Conservation (phyloP, 2,329 filamentous ascomycete species). For the Didymella segeticola region DNA sequence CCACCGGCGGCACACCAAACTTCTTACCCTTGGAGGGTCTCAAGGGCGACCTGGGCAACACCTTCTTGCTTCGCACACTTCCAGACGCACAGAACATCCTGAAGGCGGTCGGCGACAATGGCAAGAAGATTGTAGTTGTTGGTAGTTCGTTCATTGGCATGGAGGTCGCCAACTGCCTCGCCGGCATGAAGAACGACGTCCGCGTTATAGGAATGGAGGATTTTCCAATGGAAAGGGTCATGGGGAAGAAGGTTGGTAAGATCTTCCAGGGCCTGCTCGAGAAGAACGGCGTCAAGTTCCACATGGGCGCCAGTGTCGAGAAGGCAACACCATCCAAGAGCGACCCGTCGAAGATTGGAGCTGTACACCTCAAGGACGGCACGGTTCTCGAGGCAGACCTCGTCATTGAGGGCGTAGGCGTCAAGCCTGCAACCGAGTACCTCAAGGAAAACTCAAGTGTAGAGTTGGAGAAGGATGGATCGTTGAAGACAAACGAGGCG, state of each 20-base stretch:
- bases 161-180: constrained; percentile 86
- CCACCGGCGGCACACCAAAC: constrained; percentile 82
- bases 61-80: constrained; percentile 83
- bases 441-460: constrained; percentile 75
- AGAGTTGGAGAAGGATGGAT: constrained; percentile 82
- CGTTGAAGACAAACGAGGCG: constrained; percentile 77
- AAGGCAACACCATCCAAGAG: constrained; percentile 76
- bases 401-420: constrained; percentile 89
- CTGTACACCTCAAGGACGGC: constrained; percentile 84
- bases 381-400: constrained; percentile 84
- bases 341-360: constrained; percentile 75
- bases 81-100: constrained; percentile 80
- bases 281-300: constrained; percentile 87
- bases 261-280: constrained; percentile 82
- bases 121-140: constrained; percentile 91
- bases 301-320: constrained; percentile 80
- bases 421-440: constrained; percentile 84
- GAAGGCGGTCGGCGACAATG: constrained; percentile 75
- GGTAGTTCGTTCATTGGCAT: constrained; percentile 97
- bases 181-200: constrained; percentile 79
- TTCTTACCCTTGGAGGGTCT: constrained; percentile 82
- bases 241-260: constrained; percentile 80
- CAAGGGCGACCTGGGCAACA: constrained; percentile 78
- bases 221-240: constrained; percentile 80
- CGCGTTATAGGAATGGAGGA: constrained; percentile 89